Conservation (phyloP, 495 filamentous ascomycete species). For the Neurospora sp. region DNA sequence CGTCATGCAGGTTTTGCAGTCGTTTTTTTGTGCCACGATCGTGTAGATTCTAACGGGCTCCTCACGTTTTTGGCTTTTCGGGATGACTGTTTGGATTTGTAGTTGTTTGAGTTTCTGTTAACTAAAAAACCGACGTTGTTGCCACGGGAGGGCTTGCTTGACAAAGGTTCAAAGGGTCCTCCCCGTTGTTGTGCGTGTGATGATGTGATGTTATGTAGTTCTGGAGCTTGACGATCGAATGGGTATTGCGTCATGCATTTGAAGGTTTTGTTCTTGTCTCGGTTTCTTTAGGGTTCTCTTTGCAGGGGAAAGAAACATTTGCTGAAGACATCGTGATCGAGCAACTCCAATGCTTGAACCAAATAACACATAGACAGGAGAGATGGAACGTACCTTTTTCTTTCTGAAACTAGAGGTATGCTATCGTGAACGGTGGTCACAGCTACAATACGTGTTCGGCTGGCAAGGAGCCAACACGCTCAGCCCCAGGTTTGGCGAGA, state of each 20-base stretch:
- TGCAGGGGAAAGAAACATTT: too few relatives aligned
- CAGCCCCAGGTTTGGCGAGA: background rate
- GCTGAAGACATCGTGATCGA: too few relatives aligned
- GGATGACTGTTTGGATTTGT: background rate
- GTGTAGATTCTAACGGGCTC: background rate
- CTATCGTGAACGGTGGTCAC: too few relatives aligned
- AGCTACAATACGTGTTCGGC: background rate
- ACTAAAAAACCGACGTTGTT: background rate
- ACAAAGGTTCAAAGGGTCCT: background rate
- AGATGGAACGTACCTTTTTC: too few relatives aligned
- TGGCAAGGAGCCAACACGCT: background rate
- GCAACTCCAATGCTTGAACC: too few relatives aligned
- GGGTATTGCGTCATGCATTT: background rate
- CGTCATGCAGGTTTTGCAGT: too few relatives aligned
- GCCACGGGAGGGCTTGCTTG: background rate
- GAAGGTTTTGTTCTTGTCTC: too few relatives aligned
- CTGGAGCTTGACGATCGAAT: background rate
- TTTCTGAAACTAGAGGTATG: too few relatives aligned
- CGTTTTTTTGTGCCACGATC: background rate
- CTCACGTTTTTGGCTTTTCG: background rate
- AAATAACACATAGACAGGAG: too few relatives aligned
- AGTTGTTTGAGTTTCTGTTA: background rate
- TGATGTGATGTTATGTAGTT: background rate
- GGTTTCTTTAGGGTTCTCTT: background rate
- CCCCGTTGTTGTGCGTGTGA: background rate